Base-by-base conservation (phyloP, 1,284 basidiomycete species). In the Fomitopsis schrenkii region DNA sequence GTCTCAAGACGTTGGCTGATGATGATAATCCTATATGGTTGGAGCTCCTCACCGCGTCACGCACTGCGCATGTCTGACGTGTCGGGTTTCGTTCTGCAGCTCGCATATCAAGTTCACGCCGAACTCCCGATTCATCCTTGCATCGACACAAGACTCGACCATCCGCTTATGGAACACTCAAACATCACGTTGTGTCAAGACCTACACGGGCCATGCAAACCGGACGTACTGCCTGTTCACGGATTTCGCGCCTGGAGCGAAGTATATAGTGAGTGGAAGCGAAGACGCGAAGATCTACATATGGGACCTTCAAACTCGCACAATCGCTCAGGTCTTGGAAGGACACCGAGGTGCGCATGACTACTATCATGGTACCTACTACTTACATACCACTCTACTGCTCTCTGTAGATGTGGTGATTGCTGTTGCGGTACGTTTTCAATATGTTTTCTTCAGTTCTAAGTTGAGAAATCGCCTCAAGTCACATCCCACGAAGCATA, bases 131-230 rank as follows among this genome's bases (percentile, higher is more conserved):
- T 97, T 92, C 73, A 84, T 99, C 35, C 82, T 98, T 44, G 89
- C 90, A 2, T 88, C 93, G 0, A 95, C 95, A 5, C 89, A 98
- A 69, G 96, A 98, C 72, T 95, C 92, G 6, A 94, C 92, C 0
- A 87, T 98, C 59, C 85, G 97, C 1, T 79, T 99, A 26, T 98
- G 97, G 95, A 93, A 97, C 72, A 93, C 93, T 66, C 91, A 94
- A 64, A 90, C 87, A n/a, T 91, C 92, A 12, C 90, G 91, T 64
- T 94, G 95, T 64, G 87, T 98, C 53, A 98, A 98, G 77, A 97
- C 95, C 2, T 96, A 95, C 70, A 85, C 81, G 0, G 93, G 92
- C 0, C 94, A 97, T 71, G 79, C 77, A 5, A 96, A 95, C 73
- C 81, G 87, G 42, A 94, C 92, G 40, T 94, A 88, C 67, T 91